These are phyloP conservation scores for Olyra latifolia DNA, from an alignment of 176 grass and related monocot genomes.

Conservation along the genomic window DNA sequence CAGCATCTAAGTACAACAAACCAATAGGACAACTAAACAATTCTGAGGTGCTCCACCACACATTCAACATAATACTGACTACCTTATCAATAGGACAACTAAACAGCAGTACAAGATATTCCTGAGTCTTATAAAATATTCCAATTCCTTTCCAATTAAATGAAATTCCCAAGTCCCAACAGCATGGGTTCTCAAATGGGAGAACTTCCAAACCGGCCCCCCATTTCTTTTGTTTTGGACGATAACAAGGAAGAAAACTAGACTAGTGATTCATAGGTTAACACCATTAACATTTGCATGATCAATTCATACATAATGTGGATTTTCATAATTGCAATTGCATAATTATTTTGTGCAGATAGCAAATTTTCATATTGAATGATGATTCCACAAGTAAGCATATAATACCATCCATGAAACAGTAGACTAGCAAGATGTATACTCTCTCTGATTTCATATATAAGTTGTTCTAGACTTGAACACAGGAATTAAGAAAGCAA, in stretches of 20 bases:
- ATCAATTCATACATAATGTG: neutral
- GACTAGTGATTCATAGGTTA: conserved; percentile 10
- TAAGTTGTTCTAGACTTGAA: too few relatives aligned
- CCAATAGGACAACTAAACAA: neutral
- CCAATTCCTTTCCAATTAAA: conserved; percentile 12
- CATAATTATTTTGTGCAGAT: neutral
- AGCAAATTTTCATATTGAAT: conserved; percentile 9
- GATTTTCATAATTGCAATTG: conserved; percentile 2
- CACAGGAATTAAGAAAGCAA: too few relatives aligned
- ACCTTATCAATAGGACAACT: neutral
- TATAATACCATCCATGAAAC: neutral
- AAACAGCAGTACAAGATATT: conserved; percentile 15
- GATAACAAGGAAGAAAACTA: neutral
- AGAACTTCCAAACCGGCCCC: neutral
- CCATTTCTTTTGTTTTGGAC: neutral
- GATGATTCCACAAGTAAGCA: neutral
- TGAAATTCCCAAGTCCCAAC: neutral
- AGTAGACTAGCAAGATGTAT: neutral
- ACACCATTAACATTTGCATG: neutral
- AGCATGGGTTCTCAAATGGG: neutral
- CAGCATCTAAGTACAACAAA: neutral
- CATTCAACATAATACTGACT: conserved; percentile 6
- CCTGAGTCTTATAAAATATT: neutral
- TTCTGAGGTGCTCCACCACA: neutral
- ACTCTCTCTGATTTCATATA: too few relatives aligned